A percentile compares a stretch with the other conserved stretches of the same genome.
Conservation (phyloP, 805 yeast genomes). For the Tetrapisispora iriomotensis region DNA sequence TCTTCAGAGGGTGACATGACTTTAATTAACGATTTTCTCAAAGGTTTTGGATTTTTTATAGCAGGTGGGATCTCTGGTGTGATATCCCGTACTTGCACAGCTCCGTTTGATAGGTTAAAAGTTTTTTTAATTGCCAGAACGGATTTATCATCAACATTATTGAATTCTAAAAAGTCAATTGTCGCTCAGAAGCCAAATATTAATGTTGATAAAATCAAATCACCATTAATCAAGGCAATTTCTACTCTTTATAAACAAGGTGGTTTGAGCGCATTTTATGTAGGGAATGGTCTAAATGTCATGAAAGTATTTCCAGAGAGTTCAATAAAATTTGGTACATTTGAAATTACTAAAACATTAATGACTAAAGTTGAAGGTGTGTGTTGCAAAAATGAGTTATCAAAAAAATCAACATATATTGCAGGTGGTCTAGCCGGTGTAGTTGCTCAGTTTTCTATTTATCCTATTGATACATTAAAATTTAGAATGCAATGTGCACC, state of each 20-base stretch:
- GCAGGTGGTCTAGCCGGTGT: slow-evolving; percentile 98
- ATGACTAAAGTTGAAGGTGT: slow-evolving; percentile 71
- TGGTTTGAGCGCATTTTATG: slow-evolving; percentile 80
- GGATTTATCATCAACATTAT: slow-evolving; percentile 59
- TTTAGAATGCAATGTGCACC: slow-evolving; percentile 91
- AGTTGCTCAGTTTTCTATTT: slow-evolving; percentile 81
- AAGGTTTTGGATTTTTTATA: slow-evolving; percentile 82
- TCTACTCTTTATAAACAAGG: slow-evolving; percentile 77
- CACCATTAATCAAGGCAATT: slow-evolving; percentile 76
- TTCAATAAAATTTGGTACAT: slow-evolving; percentile 94
- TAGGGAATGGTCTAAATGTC: slow-evolving; percentile 91
- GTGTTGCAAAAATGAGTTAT: slow-evolving; percentile 55
- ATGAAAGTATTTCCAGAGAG: slow-evolving; percentile 92
- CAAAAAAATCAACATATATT: slow-evolving; percentile 69
- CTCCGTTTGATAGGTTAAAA: slow-evolving; percentile 92
- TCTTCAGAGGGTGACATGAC: slow-evolving; percentile 92
- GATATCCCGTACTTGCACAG: slow-evolving; percentile 90
- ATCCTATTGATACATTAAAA: slow-evolving; percentile 91
- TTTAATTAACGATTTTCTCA: slow-evolving; percentile 62
- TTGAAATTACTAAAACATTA: slow-evolving; percentile 73
- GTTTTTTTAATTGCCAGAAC: slow-evolving; percentile 90
- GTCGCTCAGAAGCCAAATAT: slow-evolving; percentile 36
- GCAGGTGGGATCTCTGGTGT: slow-evolving; percentile 97
- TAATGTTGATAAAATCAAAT: slow-evolving; percentile 40
- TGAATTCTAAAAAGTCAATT: slow-evolving; percentile 43